Evolutionary conservation across 2,329 filamentous ascomycete genomes (phyloP).

Genomic region (Metarhizium anisopliae): DNA sequence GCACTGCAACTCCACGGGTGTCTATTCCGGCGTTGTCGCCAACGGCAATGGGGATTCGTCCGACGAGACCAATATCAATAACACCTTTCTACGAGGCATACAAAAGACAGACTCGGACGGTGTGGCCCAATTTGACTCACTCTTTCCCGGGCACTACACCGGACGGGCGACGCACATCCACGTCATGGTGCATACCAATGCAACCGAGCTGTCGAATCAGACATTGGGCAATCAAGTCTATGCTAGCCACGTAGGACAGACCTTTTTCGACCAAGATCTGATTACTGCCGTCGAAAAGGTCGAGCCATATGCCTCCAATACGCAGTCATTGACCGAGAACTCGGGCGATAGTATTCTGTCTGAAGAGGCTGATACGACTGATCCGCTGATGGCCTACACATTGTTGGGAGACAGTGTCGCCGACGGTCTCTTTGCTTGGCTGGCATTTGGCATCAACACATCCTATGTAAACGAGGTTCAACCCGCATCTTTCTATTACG

Average conservation of each 20-base stretch:
- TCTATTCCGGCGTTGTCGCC: slow-evolving; percentile 31
- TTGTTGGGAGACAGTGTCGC: slow-evolving; percentile 41
- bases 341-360: slow-evolving; percentile 36
- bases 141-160: slow-evolving; percentile 34
- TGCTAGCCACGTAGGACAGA: slow-evolving; percentile 51
- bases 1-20: slow-evolving; percentile 36
- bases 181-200: slow-evolving; percentile 18
- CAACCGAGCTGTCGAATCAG: slow-evolving; percentile 34
- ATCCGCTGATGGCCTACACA: slow-evolving; percentile 50
- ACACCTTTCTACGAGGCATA: slow-evolving; percentile 29
- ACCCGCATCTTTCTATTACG: slow-evolving; percentile 23
- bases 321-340: slow-evolving; percentile 36
- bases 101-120: slow-evolving; percentile 30
- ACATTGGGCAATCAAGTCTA: slow-evolving; percentile 39
- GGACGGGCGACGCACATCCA: slow-evolving; percentile 33
- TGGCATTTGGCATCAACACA: slow-evolving; percentile 40
- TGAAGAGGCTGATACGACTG: slow-evolving; percentile 36
- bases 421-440: slow-evolving; percentile 46
- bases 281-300: slow-evolving; percentile 39
- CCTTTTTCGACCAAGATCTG: slow-evolving; percentile 45
- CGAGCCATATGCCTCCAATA: slow-evolving; percentile 36
- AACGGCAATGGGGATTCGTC: slow-evolving; percentile 23
- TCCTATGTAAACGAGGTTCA: slow-evolving; percentile 12
- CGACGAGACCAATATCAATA: slow-evolving; percentile 18
- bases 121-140: slow-evolving; percentile 29